A percentile compares a stretch with the other conserved stretches of the same genome.
These are phyloP conservation scores for Paragyromitra xinjiangensis DNA, from an alignment of 495 filamentous ascomycete species.

Conservation along the genomic window DNA sequence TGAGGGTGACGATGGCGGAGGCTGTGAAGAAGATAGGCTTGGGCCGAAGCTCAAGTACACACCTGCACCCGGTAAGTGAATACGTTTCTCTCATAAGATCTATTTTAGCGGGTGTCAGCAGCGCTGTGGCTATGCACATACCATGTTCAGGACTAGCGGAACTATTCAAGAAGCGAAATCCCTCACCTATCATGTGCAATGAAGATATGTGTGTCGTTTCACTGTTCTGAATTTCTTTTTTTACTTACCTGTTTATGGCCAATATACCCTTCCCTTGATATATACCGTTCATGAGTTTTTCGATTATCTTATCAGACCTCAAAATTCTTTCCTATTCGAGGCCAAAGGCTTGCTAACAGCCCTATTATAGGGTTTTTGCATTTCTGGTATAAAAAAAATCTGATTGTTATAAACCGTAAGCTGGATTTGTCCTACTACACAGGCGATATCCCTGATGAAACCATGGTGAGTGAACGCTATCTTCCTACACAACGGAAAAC, in stretches of 20 bases:
- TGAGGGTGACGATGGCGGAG: conserved; percentile 49
- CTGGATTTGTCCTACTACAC: conserved; percentile 55
- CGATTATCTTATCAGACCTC: not conserved
- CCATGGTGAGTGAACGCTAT: conserved; percentile 51
- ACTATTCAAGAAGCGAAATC: conserved; percentile 30
- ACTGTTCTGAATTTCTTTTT: not conserved
- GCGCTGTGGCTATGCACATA: conserved; percentile 41
- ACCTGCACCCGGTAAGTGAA: conserved; percentile 56
- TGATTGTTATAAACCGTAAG: conserved; percentile 56
- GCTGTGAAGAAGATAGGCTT: conserved; percentile 54
- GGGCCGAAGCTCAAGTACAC: conserved; percentile 58
- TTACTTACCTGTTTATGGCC: conserved; percentile 6
- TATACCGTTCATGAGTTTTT: not conserved
- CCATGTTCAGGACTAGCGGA: conserved; percentile 22
- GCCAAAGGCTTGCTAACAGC: conserved; percentile 31
- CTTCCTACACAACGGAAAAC: not conserved
- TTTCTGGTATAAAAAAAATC: conserved; percentile 56
- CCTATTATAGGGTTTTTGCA: conserved; percentile 49
- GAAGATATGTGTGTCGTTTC: conserved; percentile 11
- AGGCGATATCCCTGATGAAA: conserved; percentile 57
- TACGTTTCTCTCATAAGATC: conserved; percentile 37
- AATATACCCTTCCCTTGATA: not conserved
- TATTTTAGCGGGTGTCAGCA: conserved; percentile 51
- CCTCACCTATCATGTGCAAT: conserved; percentile 24
- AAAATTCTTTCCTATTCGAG: conserved; percentile 5